These are phyloP conservation scores for Alternaria sp. DNA, from an alignment of 2,329 filamentous ascomycete genomes.

Conservation along the genomic window DNA sequence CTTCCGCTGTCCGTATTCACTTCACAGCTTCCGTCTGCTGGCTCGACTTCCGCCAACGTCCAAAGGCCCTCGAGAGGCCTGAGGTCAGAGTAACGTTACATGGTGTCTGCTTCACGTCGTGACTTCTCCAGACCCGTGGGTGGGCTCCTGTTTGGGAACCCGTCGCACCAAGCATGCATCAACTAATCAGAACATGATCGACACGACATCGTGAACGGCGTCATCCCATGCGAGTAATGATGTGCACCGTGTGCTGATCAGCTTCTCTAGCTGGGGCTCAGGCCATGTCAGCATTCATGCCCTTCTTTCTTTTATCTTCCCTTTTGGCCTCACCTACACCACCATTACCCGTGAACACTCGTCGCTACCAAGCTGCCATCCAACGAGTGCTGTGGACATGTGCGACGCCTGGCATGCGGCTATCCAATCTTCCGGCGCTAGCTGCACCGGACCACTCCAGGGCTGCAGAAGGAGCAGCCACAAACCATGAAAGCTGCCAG, in stretches of 20 bases:
- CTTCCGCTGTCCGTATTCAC: constrained; percentile 2
- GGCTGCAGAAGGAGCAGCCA: constrained; percentile 1
- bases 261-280: not conserved
- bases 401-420: constrained; percentile 1
- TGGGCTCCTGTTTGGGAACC: not conserved
- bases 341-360: not conserved
- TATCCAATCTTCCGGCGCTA: constrained; percentile 4
- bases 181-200: constrained; percentile 11
- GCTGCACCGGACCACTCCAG: constrained; percentile 3
- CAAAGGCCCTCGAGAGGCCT: not conserved
- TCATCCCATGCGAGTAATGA: constrained; percentile 10
- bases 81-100: constrained; percentile 19
- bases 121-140: not conserved
- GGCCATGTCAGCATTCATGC: not conserved
- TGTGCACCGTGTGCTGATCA: constrained; percentile 9
- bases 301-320: not conserved
- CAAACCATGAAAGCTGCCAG: constrained; percentile 2
- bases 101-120: constrained; percentile 1
- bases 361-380: not conserved
- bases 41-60: not conserved
- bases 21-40: not conserved
- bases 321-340: not conserved
- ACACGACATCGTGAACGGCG: constrained; percentile 6
- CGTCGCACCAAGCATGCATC: constrained; percentile 5
- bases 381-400: not conserved